phyloP scores from a whole-genome alignment of 352 stramenopile genomes.

The Phytophthora cactorum region DNA sequence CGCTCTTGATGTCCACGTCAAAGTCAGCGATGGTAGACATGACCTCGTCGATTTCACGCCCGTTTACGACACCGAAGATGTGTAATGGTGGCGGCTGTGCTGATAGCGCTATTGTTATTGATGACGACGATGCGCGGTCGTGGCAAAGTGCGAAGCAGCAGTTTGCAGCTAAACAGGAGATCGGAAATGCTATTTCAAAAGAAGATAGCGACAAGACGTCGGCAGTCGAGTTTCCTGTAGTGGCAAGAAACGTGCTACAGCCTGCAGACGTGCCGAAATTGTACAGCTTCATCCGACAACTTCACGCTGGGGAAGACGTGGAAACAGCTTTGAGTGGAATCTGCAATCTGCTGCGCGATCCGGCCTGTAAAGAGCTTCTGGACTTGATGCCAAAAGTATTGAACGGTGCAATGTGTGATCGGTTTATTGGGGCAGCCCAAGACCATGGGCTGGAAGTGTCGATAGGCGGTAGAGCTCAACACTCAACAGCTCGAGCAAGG shows the following conservation, averaged over 20 bases:
- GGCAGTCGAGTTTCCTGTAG: slow-evolving; percentile 49
- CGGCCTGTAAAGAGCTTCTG: slow-evolving; percentile 56
- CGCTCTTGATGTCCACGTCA: slow-evolving; percentile 58
- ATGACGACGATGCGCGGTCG: slow-evolving; percentile 28
- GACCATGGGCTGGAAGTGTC: slow-evolving; percentile 44
- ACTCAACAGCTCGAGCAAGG: slow-evolving; percentile 6
- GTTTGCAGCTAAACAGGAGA: slow-evolving; percentile 31
- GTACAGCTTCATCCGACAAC: slow-evolving; percentile 65
- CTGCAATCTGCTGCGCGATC: slow-evolving; percentile 54
- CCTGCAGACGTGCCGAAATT: slow-evolving; percentile 54
- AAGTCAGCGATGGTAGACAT: slow-evolving; percentile 65
- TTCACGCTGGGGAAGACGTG: slow-evolving; percentile 51
- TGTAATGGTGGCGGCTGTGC: slow-evolving; percentile 3
- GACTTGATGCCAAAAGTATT: slow-evolving; percentile 75
- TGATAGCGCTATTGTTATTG: slow-evolving; percentile 24
- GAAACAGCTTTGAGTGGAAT: slow-evolving; percentile 51
- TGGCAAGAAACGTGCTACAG: slow-evolving; percentile 63
- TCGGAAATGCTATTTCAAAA: slow-evolving; percentile 3
- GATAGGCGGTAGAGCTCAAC: slow-evolving; percentile 5
- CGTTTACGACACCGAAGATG: slow-evolving; percentile 52
- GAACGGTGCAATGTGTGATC: slow-evolving; percentile 43
- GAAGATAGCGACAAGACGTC: slow-evolving; percentile 27
- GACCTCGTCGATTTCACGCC: slow-evolving; percentile 72
- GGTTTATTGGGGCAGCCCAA: slow-evolving; percentile 54
- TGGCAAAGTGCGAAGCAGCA: slow-evolving; percentile 45